phyloP scores from a whole-genome alignment of 305 asterid genomes.

The Coffea humblotiana region DNA sequence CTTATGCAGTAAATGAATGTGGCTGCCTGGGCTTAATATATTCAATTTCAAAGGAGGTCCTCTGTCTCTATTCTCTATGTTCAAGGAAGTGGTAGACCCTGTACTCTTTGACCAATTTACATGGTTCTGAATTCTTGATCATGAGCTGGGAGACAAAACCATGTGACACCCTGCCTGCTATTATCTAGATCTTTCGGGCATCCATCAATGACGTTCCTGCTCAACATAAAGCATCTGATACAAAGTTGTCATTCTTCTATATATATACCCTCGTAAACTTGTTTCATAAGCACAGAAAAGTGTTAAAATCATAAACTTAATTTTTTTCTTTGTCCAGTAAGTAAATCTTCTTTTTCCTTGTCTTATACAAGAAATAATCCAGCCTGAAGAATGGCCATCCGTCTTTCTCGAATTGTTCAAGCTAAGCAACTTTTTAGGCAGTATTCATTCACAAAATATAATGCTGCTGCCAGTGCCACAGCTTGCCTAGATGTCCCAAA shows the following conservation, averaged over 20 bases:
- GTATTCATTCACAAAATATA: neutral
- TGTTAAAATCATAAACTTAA: neutral
- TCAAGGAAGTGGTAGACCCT: conserved; percentile 15
- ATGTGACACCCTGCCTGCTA: conserved; percentile 9
- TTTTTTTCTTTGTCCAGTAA: neutral
- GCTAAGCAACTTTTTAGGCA: conserved; percentile 18
- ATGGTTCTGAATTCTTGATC: conserved; percentile 12
- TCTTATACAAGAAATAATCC: neutral
- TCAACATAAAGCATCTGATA: neutral
- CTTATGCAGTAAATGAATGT: neutral
- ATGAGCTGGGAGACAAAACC: conserved; percentile 11
- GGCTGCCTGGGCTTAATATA: neutral
- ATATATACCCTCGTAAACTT: neutral
- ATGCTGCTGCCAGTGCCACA: neutral
- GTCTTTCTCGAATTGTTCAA: conserved; percentile 19
- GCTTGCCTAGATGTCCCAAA: conserved; percentile 17
- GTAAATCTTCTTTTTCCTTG: neutral
- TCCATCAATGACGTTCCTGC: neutral
- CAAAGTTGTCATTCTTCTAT: neutral
- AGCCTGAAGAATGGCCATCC: conserved; percentile 14
- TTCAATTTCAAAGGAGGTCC: neutral
- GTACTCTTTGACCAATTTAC: neutral
- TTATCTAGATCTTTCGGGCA: neutral
- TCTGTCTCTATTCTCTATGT: conserved; percentile 5
- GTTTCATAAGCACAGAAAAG: neutral